Evolutionary conservation across 768 basidiomycete species (phyloP).

Genomic region (Tylopilus felleus): DNA sequence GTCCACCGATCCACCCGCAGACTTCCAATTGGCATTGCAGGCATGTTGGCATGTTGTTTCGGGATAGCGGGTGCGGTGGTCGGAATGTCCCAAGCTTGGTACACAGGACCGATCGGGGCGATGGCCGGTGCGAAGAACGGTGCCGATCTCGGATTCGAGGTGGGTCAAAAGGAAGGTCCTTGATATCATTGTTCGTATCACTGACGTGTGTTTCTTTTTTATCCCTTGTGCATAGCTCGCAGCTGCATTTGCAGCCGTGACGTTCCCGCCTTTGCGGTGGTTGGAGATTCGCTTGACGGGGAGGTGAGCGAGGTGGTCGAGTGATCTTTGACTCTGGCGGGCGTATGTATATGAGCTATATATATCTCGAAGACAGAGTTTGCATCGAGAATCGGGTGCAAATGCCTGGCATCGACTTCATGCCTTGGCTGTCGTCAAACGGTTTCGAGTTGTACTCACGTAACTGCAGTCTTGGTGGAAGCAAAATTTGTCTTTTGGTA

Average conservation of each 20-base stretch:
- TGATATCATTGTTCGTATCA: neutral
- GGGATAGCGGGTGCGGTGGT: conserved; percentile 49
- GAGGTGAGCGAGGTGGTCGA: conserved; percentile 18
- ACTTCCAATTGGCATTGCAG: conserved; percentile 48
- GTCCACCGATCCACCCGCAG: conserved; percentile 16
- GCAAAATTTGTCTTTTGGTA: too few species aligned
- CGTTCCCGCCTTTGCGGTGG: conserved; percentile 47
- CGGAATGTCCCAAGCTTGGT: conserved; percentile 54
- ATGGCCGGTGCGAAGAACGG: conserved; percentile 41
- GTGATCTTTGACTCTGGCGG: too few species aligned
- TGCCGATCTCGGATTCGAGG: conserved; percentile 56
- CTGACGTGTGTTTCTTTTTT: neutral
- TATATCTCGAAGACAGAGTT: neutral
- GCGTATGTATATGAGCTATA: neutral
- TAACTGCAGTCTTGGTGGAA: too few species aligned
- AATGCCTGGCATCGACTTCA: too few species aligned
- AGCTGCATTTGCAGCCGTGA: conserved; percentile 44
- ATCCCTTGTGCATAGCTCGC: conserved; percentile 31
- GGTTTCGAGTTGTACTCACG: too few species aligned
- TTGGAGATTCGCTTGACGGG: conserved; percentile 46
- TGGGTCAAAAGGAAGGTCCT: conserved; percentile 14
- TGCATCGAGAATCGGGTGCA: too few species aligned
- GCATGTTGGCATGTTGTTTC: conserved; percentile 43
- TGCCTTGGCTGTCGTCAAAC: too few species aligned
- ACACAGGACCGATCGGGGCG: conserved; percentile 46